Evolutionary conservation across 371 early-diverging fungal species (phyloP).

Genomic region (Rhizomucor miehei): DNA sequence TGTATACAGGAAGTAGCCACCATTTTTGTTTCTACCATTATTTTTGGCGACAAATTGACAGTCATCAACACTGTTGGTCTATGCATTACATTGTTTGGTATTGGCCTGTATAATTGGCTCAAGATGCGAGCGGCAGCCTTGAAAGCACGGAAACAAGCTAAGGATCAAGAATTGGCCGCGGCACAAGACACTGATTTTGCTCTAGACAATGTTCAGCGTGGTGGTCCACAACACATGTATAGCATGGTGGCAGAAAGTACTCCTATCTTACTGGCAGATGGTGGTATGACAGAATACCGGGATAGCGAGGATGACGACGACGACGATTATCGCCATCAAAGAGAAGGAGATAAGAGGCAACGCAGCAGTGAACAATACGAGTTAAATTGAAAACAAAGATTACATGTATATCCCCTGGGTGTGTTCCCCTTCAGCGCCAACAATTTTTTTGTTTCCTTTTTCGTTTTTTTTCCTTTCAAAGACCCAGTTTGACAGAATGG

Average conservation of each 20-base stretch:
- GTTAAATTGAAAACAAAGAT: too few species aligned
- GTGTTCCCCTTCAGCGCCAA: too few species aligned
- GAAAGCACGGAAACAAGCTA: slow-evolving; percentile 11
- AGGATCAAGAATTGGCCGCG: slow-evolving; percentile 12
- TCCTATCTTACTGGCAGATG: slow-evolving; percentile 42
- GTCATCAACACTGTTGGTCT: slow-evolving; percentile 67
- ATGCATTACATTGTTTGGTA: slow-evolving; percentile 69
- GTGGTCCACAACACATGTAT: slow-evolving; percentile 23
- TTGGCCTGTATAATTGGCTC: slow-evolving; percentile 63
- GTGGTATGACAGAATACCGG: slow-evolving; percentile 24
- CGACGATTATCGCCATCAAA: too few species aligned
- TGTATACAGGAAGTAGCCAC: slow-evolving; percentile 65
- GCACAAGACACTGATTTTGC: slow-evolving; percentile 2
- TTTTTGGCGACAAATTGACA: slow-evolving; percentile 75
- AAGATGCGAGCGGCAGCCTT: slow-evolving; percentile 28
- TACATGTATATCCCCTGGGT: too few species aligned
- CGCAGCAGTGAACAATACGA: too few species aligned
- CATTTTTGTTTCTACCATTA: slow-evolving; percentile 58
- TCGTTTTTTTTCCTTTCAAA: too few species aligned
- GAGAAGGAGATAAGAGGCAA: too few species aligned
- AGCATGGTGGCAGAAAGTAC: slow-evolving; percentile 50
- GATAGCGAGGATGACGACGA: slow-evolving; percentile 12
- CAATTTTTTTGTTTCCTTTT: too few species aligned
- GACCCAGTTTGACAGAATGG: slow-evolving; percentile 22
- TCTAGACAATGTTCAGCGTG: slow-evolving; percentile 7